phyloP scores from a whole-genome alignment of 2,329 filamentous ascomycete species.

The Alternaria sp. region DNA sequence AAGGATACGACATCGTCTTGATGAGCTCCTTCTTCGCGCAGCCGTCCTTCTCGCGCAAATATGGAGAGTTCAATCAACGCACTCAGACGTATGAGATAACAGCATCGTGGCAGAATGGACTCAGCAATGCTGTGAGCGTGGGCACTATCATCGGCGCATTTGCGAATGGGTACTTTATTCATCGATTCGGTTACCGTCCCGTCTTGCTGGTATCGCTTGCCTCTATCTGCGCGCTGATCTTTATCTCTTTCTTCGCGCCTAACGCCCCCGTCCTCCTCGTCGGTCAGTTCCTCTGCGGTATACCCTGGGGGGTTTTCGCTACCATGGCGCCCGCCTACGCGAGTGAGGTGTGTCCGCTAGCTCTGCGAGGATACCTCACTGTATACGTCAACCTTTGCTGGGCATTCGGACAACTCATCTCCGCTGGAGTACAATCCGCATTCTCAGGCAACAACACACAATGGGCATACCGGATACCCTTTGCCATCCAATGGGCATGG shows the following conservation, averaged over 20 bases:
- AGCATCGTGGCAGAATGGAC: conserved; percentile 51
- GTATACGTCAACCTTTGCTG: conserved; percentile 59
- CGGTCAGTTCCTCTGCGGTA: conserved; percentile 27
- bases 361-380: conserved; percentile 61
- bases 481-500: conserved; percentile 77
- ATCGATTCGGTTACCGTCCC: conserved; percentile 44
- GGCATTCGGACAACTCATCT: conserved; percentile 67
- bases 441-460: conserved; percentile 65
- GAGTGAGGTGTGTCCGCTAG: conserved; percentile 69
- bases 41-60: conserved; percentile 49
- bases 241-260: conserved; percentile 32
- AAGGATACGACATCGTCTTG: conserved; percentile 81
- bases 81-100: conserved; percentile 47
- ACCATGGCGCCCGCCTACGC: conserved; percentile 52
- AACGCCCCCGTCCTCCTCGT: conserved; percentile 21
- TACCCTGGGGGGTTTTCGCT: conserved; percentile 53
- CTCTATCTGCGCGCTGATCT: conserved; percentile 22
- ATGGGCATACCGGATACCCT: conserved; percentile 69
- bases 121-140: conserved; percentile 50
- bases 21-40: conserved; percentile 74
- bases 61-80: conserved; percentile 36
- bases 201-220: conserved; percentile 23
- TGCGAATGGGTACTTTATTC: conserved; percentile 45
- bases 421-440: conserved; percentile 70
- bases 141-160: conserved; percentile 52